Base-by-base conservation (phyloP, 2,329 filamentous ascomycete genomes). In the Hypomyces perniciosus region DNA sequence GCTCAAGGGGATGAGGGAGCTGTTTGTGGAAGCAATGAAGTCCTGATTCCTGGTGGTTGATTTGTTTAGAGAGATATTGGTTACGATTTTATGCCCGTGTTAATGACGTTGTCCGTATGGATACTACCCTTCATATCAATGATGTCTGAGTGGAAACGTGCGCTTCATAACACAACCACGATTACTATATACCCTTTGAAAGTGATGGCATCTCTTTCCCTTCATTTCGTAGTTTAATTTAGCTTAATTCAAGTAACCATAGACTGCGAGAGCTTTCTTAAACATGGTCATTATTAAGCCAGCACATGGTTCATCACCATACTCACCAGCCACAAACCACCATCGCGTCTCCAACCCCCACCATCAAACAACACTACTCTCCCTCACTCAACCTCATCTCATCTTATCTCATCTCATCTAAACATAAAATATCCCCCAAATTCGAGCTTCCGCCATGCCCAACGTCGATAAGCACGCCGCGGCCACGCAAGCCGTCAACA, bases 401-500 rank as follows among this genome's bases (percentile, higher is more conserved):
- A 27, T 8, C 51, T 10, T 6, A 28, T 4, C 8, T 29, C 8
- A 12, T 30, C 26, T 1, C 45, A 28, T 29, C 7, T 28, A 48
- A 29, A 39, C 43, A 26, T 20, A 34, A 38, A 26, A 31, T 5
- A 2, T 41, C 8, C 6, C 28, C 20, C 28, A 31, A 26, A 43
- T 26, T 48, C 50, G 31, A 3, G 8, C 42, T 37, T 13, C 48
- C 70, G 57, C 66, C 66, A 66, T 70, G 65, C 80, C 83, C 57
- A 72, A 77, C 48, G 71, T 64, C 50, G 80, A 83, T 54, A 90
- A 89, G 69, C 85, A 88, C 67, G 80, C 81, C 59, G 87, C 87
- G 28, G 88, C 88, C 13, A 85, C 89, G 60, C 86, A 92, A 63
- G 88, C 87, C 46, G 87, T 93, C 56, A 86, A 90, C 65, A 90